phyloP scores from a whole-genome alignment of 768 basidiomycete species.

The Termitomyces sp. region DNA sequence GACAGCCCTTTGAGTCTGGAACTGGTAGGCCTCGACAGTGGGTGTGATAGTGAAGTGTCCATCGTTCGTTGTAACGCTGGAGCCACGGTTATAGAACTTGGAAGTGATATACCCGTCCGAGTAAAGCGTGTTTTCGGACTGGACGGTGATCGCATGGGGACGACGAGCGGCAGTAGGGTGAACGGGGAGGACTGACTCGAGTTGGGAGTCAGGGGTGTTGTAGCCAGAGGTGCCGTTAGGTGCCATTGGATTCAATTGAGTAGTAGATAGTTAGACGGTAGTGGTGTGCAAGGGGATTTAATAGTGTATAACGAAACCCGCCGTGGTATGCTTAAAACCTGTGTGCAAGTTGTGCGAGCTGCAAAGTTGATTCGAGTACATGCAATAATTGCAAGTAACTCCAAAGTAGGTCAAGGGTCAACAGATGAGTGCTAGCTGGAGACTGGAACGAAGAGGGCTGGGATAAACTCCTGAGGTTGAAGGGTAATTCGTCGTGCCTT shows the following conservation, averaged over 20 bases:
- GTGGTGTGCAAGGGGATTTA: conserved; percentile 22
- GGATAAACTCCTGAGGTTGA: neutral
- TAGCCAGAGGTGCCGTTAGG: conserved; percentile 56
- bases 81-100: conserved; percentile 77
- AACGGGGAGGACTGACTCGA: conserved; percentile 63
- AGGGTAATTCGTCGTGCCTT: neutral
- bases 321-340: conserved; percentile 79
- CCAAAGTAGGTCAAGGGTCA: neutral
- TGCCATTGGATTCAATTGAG: conserved; percentile 25
- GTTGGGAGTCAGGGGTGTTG: conserved; percentile 66
- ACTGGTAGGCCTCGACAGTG: conserved; percentile 77
- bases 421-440: neutral
- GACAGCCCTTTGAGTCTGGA: conserved; percentile 84
- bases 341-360: conserved; percentile 85
- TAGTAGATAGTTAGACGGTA: neutral
- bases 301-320: conserved; percentile 56
- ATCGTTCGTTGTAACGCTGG: conserved; percentile 60
- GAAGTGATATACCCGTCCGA: conserved; percentile 79
- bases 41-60: conserved; percentile 80
- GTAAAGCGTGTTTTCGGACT: conserved; percentile 78
- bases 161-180: conserved; percentile 87
- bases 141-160: conserved; percentile 69
- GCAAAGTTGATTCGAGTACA: conserved; percentile 95
- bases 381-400: conserved; percentile 40
- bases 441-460: neutral